Base-by-base conservation (phyloP, 2,329 filamentous ascomycete genomes). In the Scedosporium apiospermum region DNA sequence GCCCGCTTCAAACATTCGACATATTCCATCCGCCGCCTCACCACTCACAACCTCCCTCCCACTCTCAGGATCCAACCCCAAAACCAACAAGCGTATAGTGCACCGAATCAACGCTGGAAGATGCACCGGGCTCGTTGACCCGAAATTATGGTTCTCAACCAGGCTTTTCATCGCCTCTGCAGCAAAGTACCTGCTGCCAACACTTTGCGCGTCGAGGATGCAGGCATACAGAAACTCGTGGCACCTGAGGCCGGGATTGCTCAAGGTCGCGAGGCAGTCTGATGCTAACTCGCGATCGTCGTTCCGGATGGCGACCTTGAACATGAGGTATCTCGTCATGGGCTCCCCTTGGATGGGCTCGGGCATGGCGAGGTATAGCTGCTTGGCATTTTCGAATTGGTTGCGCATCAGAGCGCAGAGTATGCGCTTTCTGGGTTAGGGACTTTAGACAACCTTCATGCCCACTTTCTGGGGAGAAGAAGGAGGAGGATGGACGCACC, bases 221-320 rank as follows among this genome's bases (percentile, higher is more conserved):
- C 92, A 96, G 1, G 91, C 89, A 66, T 93, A 91, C 0, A 97
- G 77, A 53, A 91, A 83, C 14, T 85, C 84, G 21, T 79, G 77
- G 2, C 65, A 67, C 34, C 68, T 63, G 41, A 87, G 82, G 23
- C 81, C 79, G 0, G 76, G 71, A n/a, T 78, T 78, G 62, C 80
- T 81, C 27, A 96, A 75, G 2, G 75, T 71, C 27, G 84, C 76
- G 2, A 96, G 80, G 68, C 87, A 90, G 57, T 85, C 79, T 21
- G 77, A 73, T n/a, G 88, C 88, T 71, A 81, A 70, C 1, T 84
- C 80, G 44, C 74, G 70, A 67, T 93, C 83, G 64, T 78, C 78
- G 18, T 75, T 78, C 57, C 82, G 78, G 2, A 95, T 73, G 0
- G 88, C 85, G 18, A 88, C 78, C 69, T 89, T 91, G 73, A 91